Evolutionary conservation across 176 grass and related monocot genomes (phyloP).

Genomic region (Pontederia paniculata): DNA sequence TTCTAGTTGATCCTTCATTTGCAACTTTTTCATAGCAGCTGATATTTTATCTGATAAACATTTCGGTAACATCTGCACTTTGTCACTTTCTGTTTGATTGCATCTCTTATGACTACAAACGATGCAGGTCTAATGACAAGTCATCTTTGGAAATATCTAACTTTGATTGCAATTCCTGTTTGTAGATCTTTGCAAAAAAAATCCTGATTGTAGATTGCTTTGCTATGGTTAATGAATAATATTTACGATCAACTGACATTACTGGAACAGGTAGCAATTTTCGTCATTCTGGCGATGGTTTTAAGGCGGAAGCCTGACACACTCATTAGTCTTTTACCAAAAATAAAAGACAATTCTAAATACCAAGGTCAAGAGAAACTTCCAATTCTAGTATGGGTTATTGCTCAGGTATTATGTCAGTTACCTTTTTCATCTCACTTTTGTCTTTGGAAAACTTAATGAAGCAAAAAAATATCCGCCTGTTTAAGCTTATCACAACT

Average conservation of each 20-base stretch:
- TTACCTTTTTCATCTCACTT: background rate
- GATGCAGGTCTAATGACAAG: too few relatives aligned
- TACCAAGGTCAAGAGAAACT: slow-evolving; percentile 81
- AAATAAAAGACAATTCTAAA: slow-evolving; percentile 57
- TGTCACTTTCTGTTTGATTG: too few relatives aligned
- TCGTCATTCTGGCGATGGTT: slow-evolving; percentile 76
- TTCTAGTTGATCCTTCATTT: too few relatives aligned
- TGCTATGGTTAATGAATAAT: slow-evolving; percentile 4
- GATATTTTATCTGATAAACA: too few relatives aligned
- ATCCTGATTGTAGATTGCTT: background rate
- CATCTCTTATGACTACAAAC: too few relatives aligned
- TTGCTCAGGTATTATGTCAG: slow-evolving; percentile 53
- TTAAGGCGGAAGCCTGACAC: slow-evolving; percentile 75
- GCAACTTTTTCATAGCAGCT: too few relatives aligned
- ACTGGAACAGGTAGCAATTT: slow-evolving; percentile 70
- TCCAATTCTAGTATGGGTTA: slow-evolving; percentile 71
- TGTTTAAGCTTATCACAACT: background rate
- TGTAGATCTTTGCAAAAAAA: background rate
- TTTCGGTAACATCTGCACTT: too few relatives aligned
- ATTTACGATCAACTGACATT: slow-evolving; percentile 3
- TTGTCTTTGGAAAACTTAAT: background rate
- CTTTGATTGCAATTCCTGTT: background rate
- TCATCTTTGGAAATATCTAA: too few relatives aligned
- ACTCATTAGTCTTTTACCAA: slow-evolving; percentile 40
- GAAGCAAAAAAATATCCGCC: too few relatives aligned